Conservation (phyloP, 169 alveolate species). For the Plasmodium cynomolgi region DNA sequence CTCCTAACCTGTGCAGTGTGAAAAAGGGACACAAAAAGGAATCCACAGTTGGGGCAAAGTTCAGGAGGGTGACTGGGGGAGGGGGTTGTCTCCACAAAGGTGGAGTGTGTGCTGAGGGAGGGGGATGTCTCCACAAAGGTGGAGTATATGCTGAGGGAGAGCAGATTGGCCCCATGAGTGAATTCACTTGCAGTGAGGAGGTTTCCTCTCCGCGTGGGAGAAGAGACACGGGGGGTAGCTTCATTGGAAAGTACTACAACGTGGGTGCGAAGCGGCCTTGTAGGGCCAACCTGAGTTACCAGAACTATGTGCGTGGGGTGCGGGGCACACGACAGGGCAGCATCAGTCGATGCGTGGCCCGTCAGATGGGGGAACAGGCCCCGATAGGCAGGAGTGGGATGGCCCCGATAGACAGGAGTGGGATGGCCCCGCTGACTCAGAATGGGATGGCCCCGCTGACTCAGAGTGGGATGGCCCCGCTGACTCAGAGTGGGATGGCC, state of each 20-base stretch:
- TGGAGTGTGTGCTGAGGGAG: neutral
- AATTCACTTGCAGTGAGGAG: neutral
- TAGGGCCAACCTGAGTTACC: neutral
- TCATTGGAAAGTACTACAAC: neutral
- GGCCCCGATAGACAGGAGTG: too few relatives aligned
- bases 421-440: too few relatives aligned
- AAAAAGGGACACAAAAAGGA: conserved; percentile 5
- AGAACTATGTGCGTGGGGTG: neutral
- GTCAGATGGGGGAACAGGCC: neutral
- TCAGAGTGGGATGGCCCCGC: neutral
- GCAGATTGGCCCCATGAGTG: neutral
- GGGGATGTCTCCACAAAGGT: neutral
- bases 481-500: neutral
- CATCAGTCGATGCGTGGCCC: neutral
- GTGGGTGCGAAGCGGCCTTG: neutral
- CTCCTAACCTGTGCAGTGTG: neutral
- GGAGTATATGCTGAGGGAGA: neutral
- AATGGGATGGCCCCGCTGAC: neutral
- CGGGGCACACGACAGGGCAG: neutral
- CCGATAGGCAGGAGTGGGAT: neutral
- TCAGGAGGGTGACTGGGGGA: neutral
- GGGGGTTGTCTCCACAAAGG: neutral
- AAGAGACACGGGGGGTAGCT: neutral
- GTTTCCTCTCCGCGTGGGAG: neutral
- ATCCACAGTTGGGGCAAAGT: neutral